phyloP scores from a whole-genome alignment of 1,284 basidiomycete species.

The Fomitiporia mediterranea region DNA sequence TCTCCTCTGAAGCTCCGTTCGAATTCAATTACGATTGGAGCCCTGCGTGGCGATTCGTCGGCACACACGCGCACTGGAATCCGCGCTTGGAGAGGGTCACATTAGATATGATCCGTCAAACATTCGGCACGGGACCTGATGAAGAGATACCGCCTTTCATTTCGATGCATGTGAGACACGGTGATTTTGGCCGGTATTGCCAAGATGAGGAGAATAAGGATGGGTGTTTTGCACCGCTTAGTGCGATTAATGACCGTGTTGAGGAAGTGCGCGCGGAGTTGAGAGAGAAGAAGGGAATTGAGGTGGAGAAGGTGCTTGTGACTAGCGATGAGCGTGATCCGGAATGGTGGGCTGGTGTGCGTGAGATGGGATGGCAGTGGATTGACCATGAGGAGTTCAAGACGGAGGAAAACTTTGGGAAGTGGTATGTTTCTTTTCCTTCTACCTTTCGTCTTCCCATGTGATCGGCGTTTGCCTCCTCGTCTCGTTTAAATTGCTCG shows the following conservation, averaged over 20 bases:
- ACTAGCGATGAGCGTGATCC: conserved; percentile 66
- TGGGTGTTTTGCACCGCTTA: conserved; percentile 59
- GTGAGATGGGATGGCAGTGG: conserved; percentile 52
- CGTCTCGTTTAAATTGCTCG: background rate
- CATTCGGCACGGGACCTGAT: conserved; percentile 34
- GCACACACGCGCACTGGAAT: conserved; percentile 43
- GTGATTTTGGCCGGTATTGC: conserved; percentile 56
- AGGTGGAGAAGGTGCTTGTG: conserved; percentile 56
- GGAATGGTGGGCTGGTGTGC: conserved; percentile 62
- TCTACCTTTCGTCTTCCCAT: background rate
- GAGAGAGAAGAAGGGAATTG: conserved; percentile 40
- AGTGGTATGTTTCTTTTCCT: conserved; percentile 42
- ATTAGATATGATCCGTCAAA: conserved; percentile 37
- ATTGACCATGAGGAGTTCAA: conserved; percentile 49
- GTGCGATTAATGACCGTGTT: conserved; percentile 54
- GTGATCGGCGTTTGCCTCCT: background rate
- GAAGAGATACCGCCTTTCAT: conserved; percentile 48
- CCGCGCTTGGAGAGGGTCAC: conserved; percentile 36
- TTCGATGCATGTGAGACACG: conserved; percentile 57
- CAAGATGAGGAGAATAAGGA: conserved; percentile 30
- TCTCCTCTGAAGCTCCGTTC: conserved; percentile 35
- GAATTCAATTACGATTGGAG: conserved; percentile 44
- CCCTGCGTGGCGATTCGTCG: conserved; percentile 48
- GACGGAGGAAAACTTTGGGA: conserved; percentile 49
- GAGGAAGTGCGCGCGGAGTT: conserved; percentile 57